These are phyloP conservation scores for Elymus sibiricus DNA, from an alignment of 176 grass and related monocot species.

Conservation along the genomic window DNA sequence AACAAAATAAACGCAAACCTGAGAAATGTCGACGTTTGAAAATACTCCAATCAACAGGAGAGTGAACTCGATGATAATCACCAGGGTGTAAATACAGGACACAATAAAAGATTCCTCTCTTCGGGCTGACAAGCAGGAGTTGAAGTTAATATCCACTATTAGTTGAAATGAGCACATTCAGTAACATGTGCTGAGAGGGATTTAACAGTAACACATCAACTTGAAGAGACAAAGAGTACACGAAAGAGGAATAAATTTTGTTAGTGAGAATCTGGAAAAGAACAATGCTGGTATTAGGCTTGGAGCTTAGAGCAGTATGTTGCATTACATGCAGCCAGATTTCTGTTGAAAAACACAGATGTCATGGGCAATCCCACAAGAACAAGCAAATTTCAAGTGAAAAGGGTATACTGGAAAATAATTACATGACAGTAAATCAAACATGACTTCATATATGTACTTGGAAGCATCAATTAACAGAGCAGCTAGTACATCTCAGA, in stretches of 20 bases:
- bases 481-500: not conserved
- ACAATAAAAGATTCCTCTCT: slow-evolving; percentile 83
- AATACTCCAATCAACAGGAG: slow-evolving; percentile 72
- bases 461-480: not conserved
- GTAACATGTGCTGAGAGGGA: not conserved
- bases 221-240: not conserved
- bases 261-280: not conserved
- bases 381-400: not conserved
- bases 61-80: slow-evolving; percentile 80
- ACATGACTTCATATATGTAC: not conserved
- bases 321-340: not conserved
- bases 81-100: slow-evolving; percentile 90
- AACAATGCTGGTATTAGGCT: not conserved
- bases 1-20: slow-evolving; percentile 40
- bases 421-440: not conserved
- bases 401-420: not conserved
- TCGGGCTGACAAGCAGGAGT: slow-evolving; percentile 43
- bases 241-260: not conserved
- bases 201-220: not conserved
- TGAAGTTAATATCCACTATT: slow-evolving; percentile 7
- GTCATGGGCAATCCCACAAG: not conserved
- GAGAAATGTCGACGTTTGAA: slow-evolving; percentile 72
- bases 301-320: not conserved
- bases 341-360: not conserved
- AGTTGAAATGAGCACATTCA: not conserved